These are phyloP conservation scores for Straminergon stramineum DNA, from an alignment of 225 moss, liverwort and hornwort species.

Conservation along the genomic window DNA sequence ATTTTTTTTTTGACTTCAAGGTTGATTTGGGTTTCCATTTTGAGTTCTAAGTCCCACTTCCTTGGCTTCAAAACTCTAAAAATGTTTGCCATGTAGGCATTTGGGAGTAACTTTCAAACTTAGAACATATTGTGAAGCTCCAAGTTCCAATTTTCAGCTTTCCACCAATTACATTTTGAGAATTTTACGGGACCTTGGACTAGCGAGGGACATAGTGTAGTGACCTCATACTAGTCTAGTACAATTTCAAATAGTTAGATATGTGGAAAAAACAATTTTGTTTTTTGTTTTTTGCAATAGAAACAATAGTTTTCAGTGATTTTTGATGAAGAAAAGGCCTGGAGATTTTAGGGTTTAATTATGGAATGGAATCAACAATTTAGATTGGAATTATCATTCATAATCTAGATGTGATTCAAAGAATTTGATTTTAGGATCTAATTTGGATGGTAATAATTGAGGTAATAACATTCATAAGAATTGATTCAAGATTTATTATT, in stretches of 20 bases:
- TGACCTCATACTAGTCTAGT: too few relatives aligned
- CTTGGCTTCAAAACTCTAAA: background rate
- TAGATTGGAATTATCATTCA: background rate
- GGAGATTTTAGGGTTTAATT: background rate
- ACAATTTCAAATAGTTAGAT: too few relatives aligned
- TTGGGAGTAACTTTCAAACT: background rate
- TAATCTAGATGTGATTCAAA: background rate
- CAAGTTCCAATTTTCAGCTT: background rate
- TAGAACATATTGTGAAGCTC: rapidly evolving
- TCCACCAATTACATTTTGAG: background rate
- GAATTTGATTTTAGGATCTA: background rate
- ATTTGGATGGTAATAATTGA: background rate
- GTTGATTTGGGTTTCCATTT: background rate
- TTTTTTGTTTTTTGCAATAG: background rate
- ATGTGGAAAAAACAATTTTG: too few relatives aligned
- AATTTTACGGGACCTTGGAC: background rate
- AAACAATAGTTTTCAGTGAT: background rate
- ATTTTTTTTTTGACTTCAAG: too few relatives aligned
- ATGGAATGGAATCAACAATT: background rate
- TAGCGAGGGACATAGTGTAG: too few relatives aligned
- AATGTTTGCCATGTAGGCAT: background rate
- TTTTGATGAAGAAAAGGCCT: background rate
- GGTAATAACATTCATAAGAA: background rate
- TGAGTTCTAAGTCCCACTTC: background rate
- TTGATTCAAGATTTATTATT: background rate